Percentiles rank a stretch among this genome's conserved stretches.
Conservation (phyloP, 2,329 filamentous ascomycete species). For the Harringtonia aguacate region DNA sequence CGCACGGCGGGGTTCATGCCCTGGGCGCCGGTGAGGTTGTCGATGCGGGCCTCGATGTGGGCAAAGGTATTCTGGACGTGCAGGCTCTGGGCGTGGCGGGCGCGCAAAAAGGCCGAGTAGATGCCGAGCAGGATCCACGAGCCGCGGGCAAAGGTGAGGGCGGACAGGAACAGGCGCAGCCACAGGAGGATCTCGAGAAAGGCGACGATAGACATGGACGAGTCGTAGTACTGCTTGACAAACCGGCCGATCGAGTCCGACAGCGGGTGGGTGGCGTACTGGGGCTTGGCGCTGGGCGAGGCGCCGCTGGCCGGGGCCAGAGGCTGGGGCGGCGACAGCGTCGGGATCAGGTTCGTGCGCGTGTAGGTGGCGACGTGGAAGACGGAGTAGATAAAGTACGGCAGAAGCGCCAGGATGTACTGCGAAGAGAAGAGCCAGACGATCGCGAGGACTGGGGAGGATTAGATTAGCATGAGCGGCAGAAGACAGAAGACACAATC, state of each 20-base stretch:
- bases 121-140: slow-evolving; percentile 79
- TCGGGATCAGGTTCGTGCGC: slow-evolving; percentile 85
- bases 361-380: slow-evolving; percentile 98
- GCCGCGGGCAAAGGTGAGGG: slow-evolving; percentile 78
- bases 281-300: slow-evolving; percentile 46
- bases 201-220: slow-evolving; percentile 88
- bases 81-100: slow-evolving; percentile 77
- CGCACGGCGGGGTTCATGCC: slow-evolving; percentile 71
- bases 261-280: slow-evolving; percentile 44
- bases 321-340: slow-evolving; percentile 57
- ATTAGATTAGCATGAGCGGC: slow-evolving; percentile 14
- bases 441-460: slow-evolving; percentile 69
- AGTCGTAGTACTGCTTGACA: slow-evolving; percentile 96
- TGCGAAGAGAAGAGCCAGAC: slow-evolving; percentile 91
- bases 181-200: slow-evolving; percentile 80
- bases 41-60: slow-evolving; percentile 62
- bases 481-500: background rate
- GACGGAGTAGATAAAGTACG: slow-evolving; percentile 92
- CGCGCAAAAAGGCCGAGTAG: slow-evolving; percentile 89
- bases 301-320: slow-evolving; percentile 41
- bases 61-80: slow-evolving; percentile 82
- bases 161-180: slow-evolving; percentile 70
- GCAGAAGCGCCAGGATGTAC: slow-evolving; percentile 80
- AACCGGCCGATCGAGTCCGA: slow-evolving; percentile 82
- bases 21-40: slow-evolving; percentile 76